Evolutionary conservation across 495 filamentous ascomycete species (phyloP), one percentile per base, ranked within the genome.

Genomic region (Cudoniella acicularis): DNA sequence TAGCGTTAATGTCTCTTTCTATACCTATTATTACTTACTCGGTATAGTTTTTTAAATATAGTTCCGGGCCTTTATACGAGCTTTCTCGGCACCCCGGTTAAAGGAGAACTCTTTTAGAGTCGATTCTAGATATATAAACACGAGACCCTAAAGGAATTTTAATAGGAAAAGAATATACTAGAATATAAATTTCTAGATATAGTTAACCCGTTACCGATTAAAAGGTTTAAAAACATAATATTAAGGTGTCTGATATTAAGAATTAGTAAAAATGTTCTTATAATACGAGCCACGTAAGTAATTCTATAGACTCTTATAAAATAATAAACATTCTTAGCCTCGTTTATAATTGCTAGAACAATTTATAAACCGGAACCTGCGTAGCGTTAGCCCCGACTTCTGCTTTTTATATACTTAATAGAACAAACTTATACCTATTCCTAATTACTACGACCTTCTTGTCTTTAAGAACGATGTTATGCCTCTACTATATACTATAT

Each of bases 201-300:
- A 6, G 45, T 17, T 48, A 17, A 48, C 4, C n/a, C 45, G 45
- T n/a, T 9, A 48, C 4, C n/a, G 4, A 17, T 48, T n/a, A 48
- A 48, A 17, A 6, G 45, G 45, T 48, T 48, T 48, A n/a, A n/a
- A n/a, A 17, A 48, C 45, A 17, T 48, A 48, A 17, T 48, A 48
- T 48, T 48, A n/a, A 48, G 45, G 45, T 48, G 45, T 48, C 45
- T 48, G 45, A 48, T 48, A n/a, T 23, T 6, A 17, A 48, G n/a
- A 48, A 17, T 48, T n/a, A 48, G n/a, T n/a, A 48, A 48, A 48
- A n/a, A n/a, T n/a, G n/a, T n/a, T n/a, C n/a, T n/a, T n/a, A n/a
- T n/a, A n/a, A n/a, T n/a, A n/a, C n/a, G 45, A 48, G 45, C 45
- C 4, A 17, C 4, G 4, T 17, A 48, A 48, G 45, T 48, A 48